These are phyloP conservation scores for Calamus simplicifolius DNA, from an alignment of 176 grass and related monocot species.

Conservation along the genomic window DNA sequence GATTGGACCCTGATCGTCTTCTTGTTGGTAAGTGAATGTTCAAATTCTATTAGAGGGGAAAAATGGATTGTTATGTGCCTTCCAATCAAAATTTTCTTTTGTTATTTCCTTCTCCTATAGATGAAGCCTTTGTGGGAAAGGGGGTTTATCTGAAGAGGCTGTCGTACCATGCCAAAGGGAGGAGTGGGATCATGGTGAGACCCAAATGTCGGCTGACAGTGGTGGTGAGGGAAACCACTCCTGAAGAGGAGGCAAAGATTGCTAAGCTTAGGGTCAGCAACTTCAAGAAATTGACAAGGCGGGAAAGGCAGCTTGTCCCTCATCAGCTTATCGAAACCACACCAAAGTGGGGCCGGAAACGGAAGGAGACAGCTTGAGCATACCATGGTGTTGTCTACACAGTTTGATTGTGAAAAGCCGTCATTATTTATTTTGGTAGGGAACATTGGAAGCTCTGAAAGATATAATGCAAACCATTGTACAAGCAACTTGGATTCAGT, in stretches of 20 bases:
- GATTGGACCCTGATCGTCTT: conserved; percentile 69
- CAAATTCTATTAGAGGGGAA: too few species aligned
- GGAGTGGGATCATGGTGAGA: conserved; percentile 66
- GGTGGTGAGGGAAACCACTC: conserved; percentile 70
- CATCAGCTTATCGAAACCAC: conserved; percentile 80
- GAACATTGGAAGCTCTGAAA: too few species aligned
- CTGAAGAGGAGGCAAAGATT: conserved; percentile 87
- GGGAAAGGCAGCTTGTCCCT: conserved; percentile 68
- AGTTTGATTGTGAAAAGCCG: too few species aligned
- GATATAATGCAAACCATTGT: too few species aligned
- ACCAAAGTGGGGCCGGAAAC: conserved; percentile 56
- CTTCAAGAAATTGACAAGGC: conserved; percentile 81
- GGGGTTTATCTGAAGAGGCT: conserved; percentile 66
- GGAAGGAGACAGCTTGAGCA: conserved; percentile 20
- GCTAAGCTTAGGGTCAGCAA: conserved; percentile 84
- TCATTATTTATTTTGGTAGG: too few species aligned
- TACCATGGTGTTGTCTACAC: too few species aligned
- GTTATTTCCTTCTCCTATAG: conserved; percentile 12
- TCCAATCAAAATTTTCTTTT: neutral
- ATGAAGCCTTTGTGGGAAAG: conserved; percentile 92
- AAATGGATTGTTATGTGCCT: too few species aligned
- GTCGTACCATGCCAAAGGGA: conserved; percentile 76
- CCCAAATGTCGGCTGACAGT: conserved; percentile 82
- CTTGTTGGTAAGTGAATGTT: conserved; percentile 58
- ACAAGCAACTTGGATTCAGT: too few species aligned